Evolutionary conservation across 2,329 filamentous ascomycete species (phyloP), one percentile per base, ranked within the genome.

Genomic region (Ophiostoma australiae): DNA sequence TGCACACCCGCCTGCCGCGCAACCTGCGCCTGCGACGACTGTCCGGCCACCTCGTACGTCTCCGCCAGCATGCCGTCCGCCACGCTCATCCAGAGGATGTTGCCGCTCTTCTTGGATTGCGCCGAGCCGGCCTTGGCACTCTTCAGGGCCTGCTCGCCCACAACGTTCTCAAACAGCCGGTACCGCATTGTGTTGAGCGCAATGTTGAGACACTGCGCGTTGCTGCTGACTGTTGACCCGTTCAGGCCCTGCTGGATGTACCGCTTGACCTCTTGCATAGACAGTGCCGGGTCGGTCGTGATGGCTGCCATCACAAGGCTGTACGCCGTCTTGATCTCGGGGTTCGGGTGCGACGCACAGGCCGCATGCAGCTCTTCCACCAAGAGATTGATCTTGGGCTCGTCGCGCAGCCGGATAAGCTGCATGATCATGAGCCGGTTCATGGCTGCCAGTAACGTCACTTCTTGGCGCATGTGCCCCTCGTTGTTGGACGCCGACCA

Each of bases 141-240:
- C 80, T 93, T 93, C 72, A 92, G 84, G 0, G 91, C 90, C 78
- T 94, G 91, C 72, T 91, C 90, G 68, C 93, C 93, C 4, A 96
- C 88, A 17, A 94, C 90, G 72, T 91, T 90, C 66, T 90, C 89
- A 79, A 94, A 97, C 76, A 97, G 91, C 69, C 89, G 87, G 76
- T 86, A 89, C 69, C 91, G 90, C 91, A 97, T 96, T 74, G 95
- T 89, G 75, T 89, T 93, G 72, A 97, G 86, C 6, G 91, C 89
- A 74, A 97, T 91, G 67, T 90, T 90, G n/a, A 93, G 85, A 70
- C 94, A 90, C 74, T 96, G 91, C 39, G 87, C 87, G 78, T 97
- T 97, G 70, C 84, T 84, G 10, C 90, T 89, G 8, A 83, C 82
- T 74, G 90, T 90, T 15, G 91, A 90, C 2, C 88, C 87, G 55